A percentile compares a stretch with the other conserved stretches of the same genome.
phyloP scores from a whole-genome alignment of 257 asterid genomes.

The Catharanthus roseus region DNA sequence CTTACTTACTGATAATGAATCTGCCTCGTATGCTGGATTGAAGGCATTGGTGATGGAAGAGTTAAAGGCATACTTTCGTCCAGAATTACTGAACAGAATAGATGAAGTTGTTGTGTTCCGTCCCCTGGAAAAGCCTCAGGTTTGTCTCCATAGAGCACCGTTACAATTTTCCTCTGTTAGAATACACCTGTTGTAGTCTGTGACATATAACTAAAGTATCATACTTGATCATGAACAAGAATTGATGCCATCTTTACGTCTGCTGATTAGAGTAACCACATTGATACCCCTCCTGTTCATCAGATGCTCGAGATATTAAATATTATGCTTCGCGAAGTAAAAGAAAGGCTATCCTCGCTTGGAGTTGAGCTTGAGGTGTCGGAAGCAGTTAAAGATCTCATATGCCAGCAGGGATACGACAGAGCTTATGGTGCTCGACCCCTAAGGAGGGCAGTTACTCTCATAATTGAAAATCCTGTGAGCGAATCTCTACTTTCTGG shows the following conservation, averaged over 20 bases:
- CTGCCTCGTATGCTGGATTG: constrained; percentile 72
- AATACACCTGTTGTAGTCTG: background rate
- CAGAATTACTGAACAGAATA: constrained; percentile 87
- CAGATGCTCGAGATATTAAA: constrained; percentile 87
- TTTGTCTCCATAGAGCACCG: constrained; percentile 19
- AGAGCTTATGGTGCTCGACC: constrained; percentile 94
- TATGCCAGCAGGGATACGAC: constrained; percentile 87
- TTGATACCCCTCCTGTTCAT: constrained; percentile 3
- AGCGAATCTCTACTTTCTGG: constrained; percentile 84
- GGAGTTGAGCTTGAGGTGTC: constrained; percentile 85
- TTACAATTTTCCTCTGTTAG: background rate
- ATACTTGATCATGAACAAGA: background rate
- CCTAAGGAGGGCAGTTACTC: constrained; percentile 82
- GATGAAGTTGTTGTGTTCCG: constrained; percentile 97
- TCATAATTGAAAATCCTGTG: constrained; percentile 62
- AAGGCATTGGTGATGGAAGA: constrained; percentile 84
- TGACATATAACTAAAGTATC: background rate
- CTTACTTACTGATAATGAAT: constrained; percentile 48
- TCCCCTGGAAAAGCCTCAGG: constrained; percentile 93
- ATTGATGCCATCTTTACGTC: background rate
- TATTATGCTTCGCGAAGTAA: constrained; percentile 79
- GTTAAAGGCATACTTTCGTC: constrained; percentile 88
- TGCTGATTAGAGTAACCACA: background rate
- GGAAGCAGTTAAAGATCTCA: constrained; percentile 56
- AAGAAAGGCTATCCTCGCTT: constrained; percentile 52